phyloP scores from a whole-genome alignment of 2,329 filamentous ascomycete species.

The Macroventuria anomochaeta region DNA sequence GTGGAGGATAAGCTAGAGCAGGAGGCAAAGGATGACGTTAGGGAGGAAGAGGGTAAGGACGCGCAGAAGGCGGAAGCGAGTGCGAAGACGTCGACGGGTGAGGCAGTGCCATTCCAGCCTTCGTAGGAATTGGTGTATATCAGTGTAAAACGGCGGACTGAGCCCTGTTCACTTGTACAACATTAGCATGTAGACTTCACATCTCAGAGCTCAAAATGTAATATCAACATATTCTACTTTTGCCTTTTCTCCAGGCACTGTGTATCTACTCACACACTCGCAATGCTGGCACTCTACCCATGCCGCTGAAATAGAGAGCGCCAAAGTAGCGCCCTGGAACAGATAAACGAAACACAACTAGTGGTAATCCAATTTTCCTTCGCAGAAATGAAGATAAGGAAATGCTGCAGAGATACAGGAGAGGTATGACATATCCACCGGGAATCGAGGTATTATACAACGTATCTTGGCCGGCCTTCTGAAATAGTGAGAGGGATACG shows the following conservation, averaged over 20 bases:
- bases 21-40: neutral
- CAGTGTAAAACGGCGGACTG: neutral
- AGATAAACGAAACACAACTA: constrained; percentile 9
- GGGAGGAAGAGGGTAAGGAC: neutral
- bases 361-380: neutral
- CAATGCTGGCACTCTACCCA: neutral
- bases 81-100: constrained; percentile 2
- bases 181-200: neutral
- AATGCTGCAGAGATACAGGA: constrained; percentile 1
- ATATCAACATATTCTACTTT: constrained; percentile 4
- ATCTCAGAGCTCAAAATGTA: neutral
- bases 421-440: constrained; percentile 13
- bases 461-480: constrained; percentile 21
- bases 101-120: constrained; percentile 7
- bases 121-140: constrained; percentile 1
- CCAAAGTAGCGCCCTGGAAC: neutral
- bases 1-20: constrained; percentile 2
- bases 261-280: neutral
- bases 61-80: neutral
- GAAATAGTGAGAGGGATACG: constrained; percentile 22
- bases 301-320: constrained; percentile 6
- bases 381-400: constrained; percentile 9
- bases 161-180: neutral
- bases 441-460: constrained; percentile 25
- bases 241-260: neutral